Evolutionary conservation across 2,329 filamentous ascomycete genomes (phyloP).

Genomic region (Penicillium sp.): DNA sequence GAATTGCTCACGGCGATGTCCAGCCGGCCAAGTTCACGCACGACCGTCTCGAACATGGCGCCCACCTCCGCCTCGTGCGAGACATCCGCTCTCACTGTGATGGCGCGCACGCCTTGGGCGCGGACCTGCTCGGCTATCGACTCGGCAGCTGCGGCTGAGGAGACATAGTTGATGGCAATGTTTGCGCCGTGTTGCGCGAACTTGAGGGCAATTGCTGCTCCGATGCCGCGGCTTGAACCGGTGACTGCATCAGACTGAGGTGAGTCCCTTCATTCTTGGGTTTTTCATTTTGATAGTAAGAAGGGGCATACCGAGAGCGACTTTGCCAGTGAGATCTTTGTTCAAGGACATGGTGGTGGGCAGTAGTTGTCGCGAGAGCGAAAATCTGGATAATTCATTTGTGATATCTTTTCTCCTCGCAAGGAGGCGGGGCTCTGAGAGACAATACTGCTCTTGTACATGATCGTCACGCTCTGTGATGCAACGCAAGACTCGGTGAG

Average conservation of each 20-base stretch:
- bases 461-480: too few species aligned
- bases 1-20: slow-evolving; percentile 25
- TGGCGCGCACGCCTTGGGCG: slow-evolving; percentile 11
- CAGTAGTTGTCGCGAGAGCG: not conserved
- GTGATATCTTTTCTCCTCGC: too few species aligned
- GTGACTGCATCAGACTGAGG: slow-evolving; percentile 13
- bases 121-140: slow-evolving; percentile 13
- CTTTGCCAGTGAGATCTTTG: slow-evolving; percentile 20
- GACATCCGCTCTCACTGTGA: slow-evolving; percentile 22
- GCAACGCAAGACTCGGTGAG: too few species aligned
- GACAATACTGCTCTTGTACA: not conserved
- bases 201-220: slow-evolving; percentile 21
- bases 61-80: slow-evolving; percentile 16
- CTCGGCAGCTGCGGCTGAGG: slow-evolving; percentile 14
- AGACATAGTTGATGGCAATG: slow-evolving; percentile 21
- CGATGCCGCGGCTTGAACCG: slow-evolving; percentile 24
- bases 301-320: slow-evolving; percentile 16
- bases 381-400: not conserved
- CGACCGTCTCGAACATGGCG: slow-evolving; percentile 16
- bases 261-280: not conserved
- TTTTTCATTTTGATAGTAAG: not conserved
- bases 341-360: slow-evolving; percentile 15
- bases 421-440: too few species aligned
- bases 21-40: slow-evolving; percentile 17
- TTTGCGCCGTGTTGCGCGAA: slow-evolving; percentile 18